Evolutionary conservation across 140 eudicot genomes (phyloP).

Genomic region (Anethum foeniculum): DNA sequence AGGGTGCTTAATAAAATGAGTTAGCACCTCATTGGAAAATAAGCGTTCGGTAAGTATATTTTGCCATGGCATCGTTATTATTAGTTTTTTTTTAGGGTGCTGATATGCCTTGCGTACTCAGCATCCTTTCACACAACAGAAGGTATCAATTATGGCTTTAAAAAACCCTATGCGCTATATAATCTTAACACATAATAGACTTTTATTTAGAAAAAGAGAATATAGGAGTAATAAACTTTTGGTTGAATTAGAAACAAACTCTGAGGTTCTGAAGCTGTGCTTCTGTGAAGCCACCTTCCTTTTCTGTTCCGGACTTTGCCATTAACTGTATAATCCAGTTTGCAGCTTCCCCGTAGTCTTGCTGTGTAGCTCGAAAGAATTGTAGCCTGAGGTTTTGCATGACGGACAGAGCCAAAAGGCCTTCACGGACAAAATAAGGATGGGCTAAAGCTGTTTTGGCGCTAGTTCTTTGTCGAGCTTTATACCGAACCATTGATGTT

Average conservation of each 20-base stretch:
- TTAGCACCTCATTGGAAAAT: not conserved
- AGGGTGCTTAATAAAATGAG: not conserved
- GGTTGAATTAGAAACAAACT: slow-evolving; percentile 33
- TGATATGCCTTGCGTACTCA: not conserved
- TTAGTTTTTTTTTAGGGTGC: not conserved
- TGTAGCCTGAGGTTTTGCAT: slow-evolving; percentile 77
- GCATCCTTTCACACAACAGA: not conserved
- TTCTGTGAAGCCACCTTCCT: slow-evolving; percentile 95
- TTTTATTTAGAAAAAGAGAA: not conserved
- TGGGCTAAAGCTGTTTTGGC: slow-evolving; percentile 90
- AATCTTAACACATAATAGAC: not conserved
- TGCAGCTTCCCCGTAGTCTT: slow-evolving; percentile 85
- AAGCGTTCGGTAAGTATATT: not conserved
- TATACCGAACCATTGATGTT: slow-evolving; percentile 86
- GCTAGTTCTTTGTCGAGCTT: slow-evolving; percentile 84
- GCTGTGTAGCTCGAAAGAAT: slow-evolving; percentile 72
- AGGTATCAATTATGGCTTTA: not conserved
- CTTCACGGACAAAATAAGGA: slow-evolving; percentile 86
- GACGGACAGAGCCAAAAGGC: slow-evolving; percentile 67
- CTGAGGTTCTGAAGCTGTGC: slow-evolving; percentile 80
- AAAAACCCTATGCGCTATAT: not conserved
- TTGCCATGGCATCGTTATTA: not conserved
- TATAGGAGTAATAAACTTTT: not conserved
- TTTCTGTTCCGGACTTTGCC: slow-evolving; percentile 91
- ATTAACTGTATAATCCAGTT: slow-evolving; percentile 67